Evolutionary conservation across 2,329 filamentous ascomycete genomes (phyloP).

Genomic region (Aphanocladium album): DNA sequence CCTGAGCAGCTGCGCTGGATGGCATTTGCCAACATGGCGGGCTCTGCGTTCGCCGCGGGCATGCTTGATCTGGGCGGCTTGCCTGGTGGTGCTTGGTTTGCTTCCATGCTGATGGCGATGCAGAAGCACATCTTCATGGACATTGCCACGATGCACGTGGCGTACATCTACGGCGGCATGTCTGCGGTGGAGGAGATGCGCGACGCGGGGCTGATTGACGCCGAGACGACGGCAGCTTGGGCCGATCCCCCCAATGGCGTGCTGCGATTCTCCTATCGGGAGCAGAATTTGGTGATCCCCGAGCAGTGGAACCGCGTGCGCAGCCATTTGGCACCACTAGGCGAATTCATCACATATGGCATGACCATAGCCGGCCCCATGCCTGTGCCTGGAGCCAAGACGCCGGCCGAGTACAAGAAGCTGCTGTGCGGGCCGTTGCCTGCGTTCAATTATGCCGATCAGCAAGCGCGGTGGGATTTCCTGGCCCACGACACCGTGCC

Average conservation of each 20-base stretch:
- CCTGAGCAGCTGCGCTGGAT: conserved; percentile 6
- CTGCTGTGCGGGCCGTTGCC: conserved; percentile 2
- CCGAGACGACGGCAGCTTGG: neutral
- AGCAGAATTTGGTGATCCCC: conserved; percentile 5
- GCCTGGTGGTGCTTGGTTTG: neutral
- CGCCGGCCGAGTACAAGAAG: conserved; percentile 5
- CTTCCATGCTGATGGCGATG: conserved; percentile 9
- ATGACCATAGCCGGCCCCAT: conserved; percentile 5
- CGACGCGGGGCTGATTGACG: neutral
- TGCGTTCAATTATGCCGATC: conserved; percentile 1
- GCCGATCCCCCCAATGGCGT: neutral
- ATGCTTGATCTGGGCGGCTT: conserved; percentile 3
- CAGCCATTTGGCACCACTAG: neutral
- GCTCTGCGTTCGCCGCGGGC: neutral
- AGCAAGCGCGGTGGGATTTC: neutral
- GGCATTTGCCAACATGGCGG: conserved; percentile 8
- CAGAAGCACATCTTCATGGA: conserved; percentile 8
- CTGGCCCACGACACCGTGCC: conserved; percentile 1
- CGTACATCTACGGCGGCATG: neutral
- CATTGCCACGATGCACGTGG: conserved; percentile 4
- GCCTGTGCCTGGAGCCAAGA: conserved; percentile 7
- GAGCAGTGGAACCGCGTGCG: conserved; percentile 2
- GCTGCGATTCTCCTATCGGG: neutral
- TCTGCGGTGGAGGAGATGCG: conserved; percentile 5
- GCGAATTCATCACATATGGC: conserved; percentile 1